Evolutionary conservation across 495 filamentous ascomycete genomes (phyloP), one percentile per base, ranked within the genome.

Genomic region (Penicillium tannophilum): DNA sequence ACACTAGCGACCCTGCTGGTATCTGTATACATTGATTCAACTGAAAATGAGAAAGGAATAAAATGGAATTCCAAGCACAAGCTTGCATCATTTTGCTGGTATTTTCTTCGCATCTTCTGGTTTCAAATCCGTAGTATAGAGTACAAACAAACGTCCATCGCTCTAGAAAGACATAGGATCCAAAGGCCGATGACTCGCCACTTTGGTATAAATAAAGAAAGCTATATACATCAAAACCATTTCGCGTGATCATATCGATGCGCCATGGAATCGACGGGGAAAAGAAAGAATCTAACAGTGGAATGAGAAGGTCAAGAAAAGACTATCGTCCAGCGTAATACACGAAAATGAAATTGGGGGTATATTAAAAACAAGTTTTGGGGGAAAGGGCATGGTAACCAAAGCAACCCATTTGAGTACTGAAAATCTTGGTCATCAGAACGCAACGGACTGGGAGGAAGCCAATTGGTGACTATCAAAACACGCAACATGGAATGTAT

Each of bases 401-500:
- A 41, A 17, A 16, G 3, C 33, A 36, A 12, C 1, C 39, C 39
- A 12, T 41, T 41, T 16, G 1, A 41, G 14, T 41, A 17, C 16
- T 41, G 39, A n/a, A 4, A 41, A 0, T 5, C 39, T 41, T 16
- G 39, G 14, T 16, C 39, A 39, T 33, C 20, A 12, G n/a, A 41
- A 17, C 14, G 14, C 4, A 41, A 41, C 39, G 39, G 39, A 7
- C 6, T 16, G 39, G 39, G 3, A 41, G 39, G 39, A 44, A 20
- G 43, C 19, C 43, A 46, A 46, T 23, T 19, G 9, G 19, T 23
- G 26, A 48, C 56, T 64, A 60, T 63, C 51, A 50, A 63, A 60
- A 63, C 57, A 62, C 11, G 51, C 54, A 54, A 23, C 36, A 41
- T 56, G 48, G 60, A 31, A 62, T 65, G 60, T 58, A 62, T 62